A percentile compares a stretch with the other conserved stretches of the same genome.
Conservation (phyloP, 1,139 yeast species). For the Yamadazyma taylorii region DNA sequence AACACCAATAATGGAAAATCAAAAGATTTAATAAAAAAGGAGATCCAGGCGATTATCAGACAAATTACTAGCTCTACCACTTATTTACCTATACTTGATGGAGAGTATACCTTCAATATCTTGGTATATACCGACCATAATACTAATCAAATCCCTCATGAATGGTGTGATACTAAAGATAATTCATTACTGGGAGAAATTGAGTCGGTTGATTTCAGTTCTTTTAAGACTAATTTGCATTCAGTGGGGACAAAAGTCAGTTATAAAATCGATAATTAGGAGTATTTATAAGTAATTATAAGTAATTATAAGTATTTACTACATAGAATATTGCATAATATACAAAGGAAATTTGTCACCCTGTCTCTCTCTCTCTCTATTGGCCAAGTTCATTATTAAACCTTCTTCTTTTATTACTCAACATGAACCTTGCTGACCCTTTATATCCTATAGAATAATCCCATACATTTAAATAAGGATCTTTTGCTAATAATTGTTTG, state of each 20-base stretch:
- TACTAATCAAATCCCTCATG: constrained; percentile 60
- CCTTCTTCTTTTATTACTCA: constrained; percentile 49
- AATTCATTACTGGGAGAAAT: constrained; percentile 52
- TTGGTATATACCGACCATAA: constrained; percentile 79
- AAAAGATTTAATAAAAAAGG: constrained; percentile 59
- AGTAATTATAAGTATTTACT: too few species aligned
- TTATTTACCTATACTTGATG: constrained; percentile 75
- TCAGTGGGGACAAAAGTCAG: constrained; percentile 77
- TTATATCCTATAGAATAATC: constrained; percentile 44
- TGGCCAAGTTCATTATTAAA: constrained; percentile 31
- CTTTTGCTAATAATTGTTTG: constrained; percentile 35
- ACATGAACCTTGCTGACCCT: constrained; percentile 57
- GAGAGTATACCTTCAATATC: constrained; percentile 79
- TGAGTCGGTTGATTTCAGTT: constrained; percentile 68
- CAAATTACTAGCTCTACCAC: constrained; percentile 90
- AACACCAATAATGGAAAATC: constrained; percentile 24
- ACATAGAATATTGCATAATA: constrained; percentile 1
- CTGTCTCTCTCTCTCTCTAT: too few species aligned
- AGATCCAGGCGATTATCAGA: constrained; percentile 81
- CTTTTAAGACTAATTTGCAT: constrained; percentile 69
- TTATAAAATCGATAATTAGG: constrained; percentile 42
- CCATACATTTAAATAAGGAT: constrained; percentile 51
- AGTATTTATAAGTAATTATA: neutral
- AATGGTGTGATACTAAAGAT: constrained; percentile 81
- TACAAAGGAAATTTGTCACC: too few species aligned